Base-by-base conservation (phyloP, 1,139 yeast species). In the Pichia sp. region DNA sequence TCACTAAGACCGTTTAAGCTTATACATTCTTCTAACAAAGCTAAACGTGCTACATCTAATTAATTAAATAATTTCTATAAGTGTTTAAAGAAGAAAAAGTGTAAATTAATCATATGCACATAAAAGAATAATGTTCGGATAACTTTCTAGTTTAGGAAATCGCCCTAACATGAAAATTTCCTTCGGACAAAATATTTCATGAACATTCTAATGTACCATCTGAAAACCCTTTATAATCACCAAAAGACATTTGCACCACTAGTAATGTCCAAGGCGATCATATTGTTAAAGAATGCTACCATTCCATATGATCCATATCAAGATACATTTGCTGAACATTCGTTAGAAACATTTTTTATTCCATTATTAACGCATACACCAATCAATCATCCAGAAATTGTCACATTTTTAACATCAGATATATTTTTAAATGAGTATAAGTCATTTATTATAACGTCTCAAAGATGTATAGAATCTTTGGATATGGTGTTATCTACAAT, bases 401-500 rank as follows among this genome's bases (percentile, higher is more conserved):
- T 73, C 3, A 58, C 59, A 0, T 75, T 74, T 55, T 67, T 87
- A 11, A 62, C 61, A 8, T 70, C 79, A 3, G 59, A 63, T 0
- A 73, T 70, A 28, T 83, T 81, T 58, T 55, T 76, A 11, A 42
- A 60, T 5, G 60, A 67, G 0, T 65, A 76, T 48, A 72, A 75
- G 52, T 79, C 81, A 1, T 68, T 88, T 44, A 84, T 93, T 13
- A 81, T 93, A n/a, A 90, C 98, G 0, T 86, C 96, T 4, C 97
- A 91, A 65, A 70, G 98, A 59, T 96, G 97, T 0, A 96, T 91
- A 0, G 97, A 91, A 62, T 85, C 91, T 36, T 69, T 86, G 18
- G 74, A 75, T 48, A 74, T 72, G 47, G 79, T 79, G 45, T 67
- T 79, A 42, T 44, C 67, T 11, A 45, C 58, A 42, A 30, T 59